A percentile compares a stretch with the other conserved stretches of the same genome.
Evolutionary conservation across 2,329 filamentous ascomycete species (phyloP).

Genomic region (Tolypocladium sp.): DNA sequence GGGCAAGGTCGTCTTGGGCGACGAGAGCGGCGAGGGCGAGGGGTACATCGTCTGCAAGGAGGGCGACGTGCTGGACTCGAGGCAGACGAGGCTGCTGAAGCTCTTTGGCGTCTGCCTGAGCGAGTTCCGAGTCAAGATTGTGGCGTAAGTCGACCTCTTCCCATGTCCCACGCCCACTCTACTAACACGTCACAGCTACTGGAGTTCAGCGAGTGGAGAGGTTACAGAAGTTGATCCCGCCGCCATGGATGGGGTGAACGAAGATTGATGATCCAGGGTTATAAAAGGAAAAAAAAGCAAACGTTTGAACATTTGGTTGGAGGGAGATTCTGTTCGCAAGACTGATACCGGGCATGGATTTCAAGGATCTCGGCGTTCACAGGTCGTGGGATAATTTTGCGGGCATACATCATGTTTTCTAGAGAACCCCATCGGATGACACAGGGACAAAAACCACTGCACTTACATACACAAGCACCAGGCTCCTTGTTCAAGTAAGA

Average conservation of each 20-base stretch:
- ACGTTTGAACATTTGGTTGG: not conserved
- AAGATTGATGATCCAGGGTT: constrained; percentile 6
- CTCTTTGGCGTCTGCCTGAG: constrained; percentile 84
- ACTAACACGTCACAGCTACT: constrained; percentile 35
- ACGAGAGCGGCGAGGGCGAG: constrained; percentile 41
- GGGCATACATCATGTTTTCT: constrained; percentile 18
- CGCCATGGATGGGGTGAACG: constrained; percentile 28
- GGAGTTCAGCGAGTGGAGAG: constrained; percentile 48
- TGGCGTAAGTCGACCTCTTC: constrained; percentile 48
- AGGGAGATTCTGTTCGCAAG: constrained; percentile 15
- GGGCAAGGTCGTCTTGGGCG: constrained; percentile 71
- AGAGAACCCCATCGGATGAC: constrained; percentile 15
- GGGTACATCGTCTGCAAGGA: constrained; percentile 76
- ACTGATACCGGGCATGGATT: constrained; percentile 24
- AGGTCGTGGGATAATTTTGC: constrained; percentile 19
- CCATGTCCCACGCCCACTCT: not conserved
- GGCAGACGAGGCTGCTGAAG: constrained; percentile 90
- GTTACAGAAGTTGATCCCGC: constrained; percentile 45
- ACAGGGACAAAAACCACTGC: not conserved
- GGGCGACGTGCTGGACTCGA: constrained; percentile 76
- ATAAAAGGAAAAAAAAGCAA: constrained; percentile 4
- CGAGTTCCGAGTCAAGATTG: constrained; percentile 76
- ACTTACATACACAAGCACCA: not conserved
- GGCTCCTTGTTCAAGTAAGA: not conserved
- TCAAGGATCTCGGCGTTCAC: constrained; percentile 24